Base-by-base conservation (phyloP, 108 stramenopile genomes). In the Bacterosira constricta region DNA sequence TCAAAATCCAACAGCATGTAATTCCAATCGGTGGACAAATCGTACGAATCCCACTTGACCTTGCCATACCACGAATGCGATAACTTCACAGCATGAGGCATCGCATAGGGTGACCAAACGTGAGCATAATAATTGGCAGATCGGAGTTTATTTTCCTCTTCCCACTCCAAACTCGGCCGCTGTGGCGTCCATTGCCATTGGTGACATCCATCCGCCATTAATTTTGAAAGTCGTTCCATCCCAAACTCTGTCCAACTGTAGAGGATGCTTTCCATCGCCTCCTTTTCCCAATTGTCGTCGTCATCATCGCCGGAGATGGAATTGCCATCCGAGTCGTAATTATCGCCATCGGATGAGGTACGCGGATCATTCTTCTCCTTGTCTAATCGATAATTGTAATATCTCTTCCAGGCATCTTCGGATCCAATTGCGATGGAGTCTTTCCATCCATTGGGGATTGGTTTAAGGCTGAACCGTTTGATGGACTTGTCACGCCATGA, bases 401-500 rank as follows among this genome's bases (percentile, higher is more conserved):
- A 69, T 61, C 60, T 41, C 17, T 69, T 61, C 68, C 68, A 69
- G 0, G 68, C 57, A 6, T 60, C 68, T 45, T 69, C 68, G 30
- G 68, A 30, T 53, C 69, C 75, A 42, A 62, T 12, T 20, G 63
- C 10, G 12, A 50, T 30, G 27, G 38, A 49, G 13, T 75, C 55
- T 27, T 26, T 56, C 44, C 65, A 64, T 11, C 26, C 44, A 13
- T 23, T 12, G 13, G 52, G 53, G 4, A 50, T 30, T 10, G 66
- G 64, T 21, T 63, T 45, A 7, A 67, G 57, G 13, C 20, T 20
- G 23, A 69, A 69, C 30, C 17, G 41, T 18, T 15, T 2, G 25
- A 69, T 69, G 59, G 31, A 69, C 41, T 62, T 60, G 68, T n/a
- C 47, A n/a, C n/a, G n/a, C n/a, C n/a, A n/a, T n/a, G n/a, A n/a